A percentile compares a stretch with the other conserved stretches of the same genome.
Evolutionary conservation across 208 protist genomes (phyloP).

Genomic region (Porcisia deanei): DNA sequence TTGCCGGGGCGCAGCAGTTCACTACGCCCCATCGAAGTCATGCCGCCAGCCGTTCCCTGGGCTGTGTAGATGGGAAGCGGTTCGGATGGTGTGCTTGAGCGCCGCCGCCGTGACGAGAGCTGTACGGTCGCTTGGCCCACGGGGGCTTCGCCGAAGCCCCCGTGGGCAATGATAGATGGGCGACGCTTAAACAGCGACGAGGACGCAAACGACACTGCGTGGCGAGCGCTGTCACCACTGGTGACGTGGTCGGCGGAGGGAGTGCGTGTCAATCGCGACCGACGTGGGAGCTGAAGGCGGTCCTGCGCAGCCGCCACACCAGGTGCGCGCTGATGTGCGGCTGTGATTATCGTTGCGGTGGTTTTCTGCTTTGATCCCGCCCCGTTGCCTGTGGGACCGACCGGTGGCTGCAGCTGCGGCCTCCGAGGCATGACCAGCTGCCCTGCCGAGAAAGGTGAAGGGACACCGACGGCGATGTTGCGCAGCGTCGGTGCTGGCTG

Average conservation of each 20-base stretch:
- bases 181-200: slow-evolving; percentile 15
- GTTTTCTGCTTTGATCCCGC: neutral
- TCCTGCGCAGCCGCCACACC: slow-evolving; percentile 21
- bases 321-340: slow-evolving; percentile 8
- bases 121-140: neutral
- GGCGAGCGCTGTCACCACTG: neutral
- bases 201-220: neutral
- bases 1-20: no score
- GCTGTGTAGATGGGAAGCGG: slow-evolving; percentile 15
- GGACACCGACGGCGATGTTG: neutral
- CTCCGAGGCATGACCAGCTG: slow-evolving; percentile 28
- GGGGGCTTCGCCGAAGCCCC: neutral
- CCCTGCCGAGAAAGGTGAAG: slow-evolving; percentile 21
- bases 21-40: neutral
- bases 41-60: neutral
- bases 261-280: slow-evolving; percentile 13
- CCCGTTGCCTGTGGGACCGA: neutral
- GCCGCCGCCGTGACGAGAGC: neutral
- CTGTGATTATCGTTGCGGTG: neutral
- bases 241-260: neutral
- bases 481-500: slow-evolving; percentile 20
- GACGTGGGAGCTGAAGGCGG: slow-evolving; percentile 19
- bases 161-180: neutral
- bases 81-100: slow-evolving; percentile 8
- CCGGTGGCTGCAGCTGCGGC: neutral